Conservation (phyloP, 2,329 filamentous ascomycete genomes). For the Coccinonectria pachysandricola region DNA sequence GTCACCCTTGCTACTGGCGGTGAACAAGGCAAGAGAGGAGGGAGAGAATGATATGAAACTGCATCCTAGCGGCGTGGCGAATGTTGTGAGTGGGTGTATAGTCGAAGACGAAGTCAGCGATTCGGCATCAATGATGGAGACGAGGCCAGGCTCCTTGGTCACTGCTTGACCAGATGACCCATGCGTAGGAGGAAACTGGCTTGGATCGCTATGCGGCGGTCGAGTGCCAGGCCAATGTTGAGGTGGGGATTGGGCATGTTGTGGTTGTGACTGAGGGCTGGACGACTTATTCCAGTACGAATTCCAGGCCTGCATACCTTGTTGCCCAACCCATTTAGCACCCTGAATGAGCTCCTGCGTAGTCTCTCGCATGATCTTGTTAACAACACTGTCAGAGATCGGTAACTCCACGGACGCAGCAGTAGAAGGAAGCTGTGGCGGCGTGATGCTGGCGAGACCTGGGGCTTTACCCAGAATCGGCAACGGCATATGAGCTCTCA, state of each 20-base stretch:
- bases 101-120: slow-evolving; percentile 40
- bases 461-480: slow-evolving; percentile 44
- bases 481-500: slow-evolving; percentile 56
- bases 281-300: slow-evolving; percentile 62
- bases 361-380: slow-evolving; percentile 67
- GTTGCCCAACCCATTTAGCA: slow-evolving; percentile 66
- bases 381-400: slow-evolving; percentile 60
- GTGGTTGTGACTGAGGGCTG: slow-evolving; percentile 31
- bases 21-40: slow-evolving; percentile 62
- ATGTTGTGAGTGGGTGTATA: slow-evolving; percentile 58
- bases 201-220: slow-evolving; percentile 34
- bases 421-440: slow-evolving; percentile 57
- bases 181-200: slow-evolving; percentile 67
- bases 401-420: slow-evolving; percentile 64
- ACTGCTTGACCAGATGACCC: slow-evolving; percentile 47
- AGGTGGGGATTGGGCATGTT: slow-evolving; percentile 34
- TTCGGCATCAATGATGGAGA: slow-evolving; percentile 65
- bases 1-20: slow-evolving; percentile 75
- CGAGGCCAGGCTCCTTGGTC: slow-evolving; percentile 58
- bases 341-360: slow-evolving; percentile 69
- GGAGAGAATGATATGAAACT: slow-evolving; percentile 74
- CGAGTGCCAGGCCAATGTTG: slow-evolving; percentile 38
- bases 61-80: slow-evolving; percentile 61
- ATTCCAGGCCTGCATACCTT: slow-evolving; percentile 68
- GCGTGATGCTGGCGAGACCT: slow-evolving; percentile 48